These are phyloP conservation scores for Globisporangium irregulare DNA, from an alignment of 352 stramenopile genomes.

Conservation along the genomic window DNA sequence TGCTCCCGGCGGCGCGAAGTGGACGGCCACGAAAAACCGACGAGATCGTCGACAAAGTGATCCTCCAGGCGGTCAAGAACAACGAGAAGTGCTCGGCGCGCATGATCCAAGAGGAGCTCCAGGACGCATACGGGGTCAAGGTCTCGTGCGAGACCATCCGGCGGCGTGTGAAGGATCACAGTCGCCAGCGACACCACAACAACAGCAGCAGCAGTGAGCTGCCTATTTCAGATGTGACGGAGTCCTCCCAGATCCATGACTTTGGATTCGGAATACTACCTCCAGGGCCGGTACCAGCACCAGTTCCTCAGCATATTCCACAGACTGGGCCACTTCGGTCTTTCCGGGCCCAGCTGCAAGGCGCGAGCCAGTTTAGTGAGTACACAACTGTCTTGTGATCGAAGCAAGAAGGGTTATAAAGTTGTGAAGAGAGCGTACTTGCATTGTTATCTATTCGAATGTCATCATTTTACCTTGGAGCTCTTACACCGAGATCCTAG, in stretches of 20 bases:
- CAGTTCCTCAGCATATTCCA: not conserved
- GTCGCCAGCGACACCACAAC: constrained; percentile 21
- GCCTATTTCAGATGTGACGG: not conserved
- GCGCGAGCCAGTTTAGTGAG: constrained; percentile 2
- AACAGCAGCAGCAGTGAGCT: not conserved
- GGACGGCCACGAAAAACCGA: constrained; percentile 64
- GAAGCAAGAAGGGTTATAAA: not conserved
- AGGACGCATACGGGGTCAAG: constrained; percentile 40
- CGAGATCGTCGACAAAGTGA: constrained; percentile 61
- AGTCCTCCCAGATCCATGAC: not conserved
- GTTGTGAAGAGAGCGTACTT: not conserved
- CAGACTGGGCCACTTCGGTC: not conserved
- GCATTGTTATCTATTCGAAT: too few relatives aligned
- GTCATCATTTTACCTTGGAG: too few relatives aligned
- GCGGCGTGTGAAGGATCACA: constrained; percentile 62
- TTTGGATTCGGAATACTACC: not conserved
- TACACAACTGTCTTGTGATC: constrained; percentile 7
- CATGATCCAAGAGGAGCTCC: constrained; percentile 56
- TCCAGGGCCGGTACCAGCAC: not conserved
- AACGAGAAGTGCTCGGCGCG: constrained; percentile 60
- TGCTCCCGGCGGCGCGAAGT: constrained; percentile 46
- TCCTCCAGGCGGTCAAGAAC: constrained; percentile 50
- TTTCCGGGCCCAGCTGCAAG: constrained; percentile 15
- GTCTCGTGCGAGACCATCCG: constrained; percentile 74
- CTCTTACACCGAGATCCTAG: not conserved